These are phyloP conservation scores for Apiospora phragmitis DNA, from an alignment of 2,329 filamentous ascomycete genomes.

Conservation along the genomic window DNA sequence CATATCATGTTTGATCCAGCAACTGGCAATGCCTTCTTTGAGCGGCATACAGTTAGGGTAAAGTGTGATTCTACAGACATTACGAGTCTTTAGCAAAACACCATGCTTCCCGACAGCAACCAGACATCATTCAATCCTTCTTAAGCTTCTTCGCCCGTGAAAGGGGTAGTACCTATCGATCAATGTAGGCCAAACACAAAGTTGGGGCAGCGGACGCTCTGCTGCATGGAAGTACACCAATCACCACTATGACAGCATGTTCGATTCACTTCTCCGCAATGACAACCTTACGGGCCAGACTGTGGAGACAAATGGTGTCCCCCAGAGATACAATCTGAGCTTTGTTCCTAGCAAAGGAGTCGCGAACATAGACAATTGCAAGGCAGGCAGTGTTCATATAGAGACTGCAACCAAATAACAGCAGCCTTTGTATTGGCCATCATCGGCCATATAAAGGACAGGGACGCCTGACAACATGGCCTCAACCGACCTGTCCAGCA, in stretches of 20 bases:
- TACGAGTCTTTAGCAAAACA: too few species aligned
- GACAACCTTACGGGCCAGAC: not conserved
- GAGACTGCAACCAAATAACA: not conserved
- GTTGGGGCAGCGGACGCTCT: not conserved
- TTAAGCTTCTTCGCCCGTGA: not conserved
- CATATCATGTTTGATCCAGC: not conserved
- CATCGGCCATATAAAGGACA: not conserved
- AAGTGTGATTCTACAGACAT: not conserved
- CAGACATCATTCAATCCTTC: not conserved
- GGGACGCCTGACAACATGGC: not conserved
- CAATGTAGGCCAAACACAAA: not conserved
- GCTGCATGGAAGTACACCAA: not conserved
- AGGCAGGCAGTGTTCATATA: not conserved
- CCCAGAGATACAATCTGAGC: not conserved
- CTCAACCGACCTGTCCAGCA: not conserved
- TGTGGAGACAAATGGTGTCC: not conserved
- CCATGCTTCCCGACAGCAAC: too few species aligned
- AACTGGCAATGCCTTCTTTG: not conserved
- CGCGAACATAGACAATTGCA: not conserved
- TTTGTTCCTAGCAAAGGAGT: not conserved
- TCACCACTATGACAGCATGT: not conserved
- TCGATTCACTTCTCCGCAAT: not conserved
- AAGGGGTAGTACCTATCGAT: not conserved
- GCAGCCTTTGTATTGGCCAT: not conserved
- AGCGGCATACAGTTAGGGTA: not conserved